Conservation (phyloP, 139 green algal genomes). For the Haematococcus sp. region DNA sequence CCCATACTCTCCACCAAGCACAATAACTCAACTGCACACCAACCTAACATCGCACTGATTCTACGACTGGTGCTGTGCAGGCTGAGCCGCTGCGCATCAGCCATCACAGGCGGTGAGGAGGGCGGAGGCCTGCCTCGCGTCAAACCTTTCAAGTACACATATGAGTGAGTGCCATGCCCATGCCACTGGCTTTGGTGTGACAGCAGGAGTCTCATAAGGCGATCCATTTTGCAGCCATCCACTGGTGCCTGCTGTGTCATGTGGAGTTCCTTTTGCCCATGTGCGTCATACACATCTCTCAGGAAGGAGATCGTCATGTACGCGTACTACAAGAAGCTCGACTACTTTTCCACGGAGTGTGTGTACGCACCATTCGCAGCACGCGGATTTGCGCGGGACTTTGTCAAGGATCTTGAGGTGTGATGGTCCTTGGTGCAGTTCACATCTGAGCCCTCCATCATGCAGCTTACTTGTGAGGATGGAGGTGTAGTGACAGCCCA, state of each 20-base stretch:
- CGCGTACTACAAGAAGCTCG: slow-evolving; percentile 96
- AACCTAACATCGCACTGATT: neutral
- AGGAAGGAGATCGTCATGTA: slow-evolving; percentile 99
- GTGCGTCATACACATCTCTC: too few relatives aligned
- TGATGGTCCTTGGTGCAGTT: neutral
- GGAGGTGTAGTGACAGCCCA: too few relatives aligned
- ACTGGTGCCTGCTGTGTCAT: too few relatives aligned
- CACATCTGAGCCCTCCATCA: too few relatives aligned
- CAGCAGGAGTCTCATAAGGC: too few relatives aligned
- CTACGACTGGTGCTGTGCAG: slow-evolving; percentile 27
- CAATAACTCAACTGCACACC: too few relatives aligned
- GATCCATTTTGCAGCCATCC: too few relatives aligned
- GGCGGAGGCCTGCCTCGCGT: slow-evolving; percentile 79
- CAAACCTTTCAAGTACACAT: slow-evolving; percentile 94
- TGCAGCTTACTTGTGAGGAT: too few relatives aligned
- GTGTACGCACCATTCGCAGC: slow-evolving; percentile 94
- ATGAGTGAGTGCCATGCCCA: slow-evolving; percentile 13
- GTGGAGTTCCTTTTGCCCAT: too few relatives aligned
- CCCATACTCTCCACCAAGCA: too few relatives aligned
- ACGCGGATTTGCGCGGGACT: slow-evolving; percentile 86
- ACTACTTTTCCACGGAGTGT: slow-evolving; percentile 98
- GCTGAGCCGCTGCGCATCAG: slow-evolving; percentile 77
- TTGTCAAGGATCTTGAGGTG: slow-evolving; percentile 95
- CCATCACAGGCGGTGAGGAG: slow-evolving; percentile 74
- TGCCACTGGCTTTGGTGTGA: neutral